phyloP scores from a whole-genome alignment of 148 eudicot genomes.

The Arbutus unedo region DNA sequence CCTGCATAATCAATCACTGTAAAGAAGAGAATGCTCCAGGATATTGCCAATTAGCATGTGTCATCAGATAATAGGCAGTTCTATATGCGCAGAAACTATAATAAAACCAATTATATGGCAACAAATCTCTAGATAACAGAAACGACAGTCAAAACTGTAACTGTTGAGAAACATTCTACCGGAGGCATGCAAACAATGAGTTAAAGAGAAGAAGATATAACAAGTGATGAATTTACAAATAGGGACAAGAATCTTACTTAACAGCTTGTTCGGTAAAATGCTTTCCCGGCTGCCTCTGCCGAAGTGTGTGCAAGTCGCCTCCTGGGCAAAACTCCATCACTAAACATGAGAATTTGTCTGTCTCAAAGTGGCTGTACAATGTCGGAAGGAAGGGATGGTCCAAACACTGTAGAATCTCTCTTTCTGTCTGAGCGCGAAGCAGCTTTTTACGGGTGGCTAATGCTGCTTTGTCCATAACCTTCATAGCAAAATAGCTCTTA shows the following conservation, averaged over 20 bases:
- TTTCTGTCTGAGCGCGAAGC: constrained; percentile 14
- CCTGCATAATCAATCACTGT: background rate
- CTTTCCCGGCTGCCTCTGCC: constrained; percentile 13
- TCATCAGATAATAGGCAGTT: background rate
- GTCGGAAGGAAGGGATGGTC: constrained; percentile 17
- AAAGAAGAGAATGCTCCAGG: background rate
- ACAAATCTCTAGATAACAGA: background rate
- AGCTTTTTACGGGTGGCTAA: constrained; percentile 14
- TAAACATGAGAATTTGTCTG: constrained; percentile 15
- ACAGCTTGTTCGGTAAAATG: constrained; percentile 16
- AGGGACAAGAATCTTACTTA: constrained; percentile 6
- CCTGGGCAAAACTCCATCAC: constrained; percentile 18
- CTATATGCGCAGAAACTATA: background rate
- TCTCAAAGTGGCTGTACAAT: constrained; percentile 10
- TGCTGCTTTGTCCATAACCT: constrained; percentile 16
- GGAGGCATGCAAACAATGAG: background rate
- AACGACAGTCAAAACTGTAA: background rate
- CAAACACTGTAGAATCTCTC: constrained; percentile 17
- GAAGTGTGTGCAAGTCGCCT: constrained; percentile 17
- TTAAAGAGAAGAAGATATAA: background rate
- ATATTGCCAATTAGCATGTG: background rate
- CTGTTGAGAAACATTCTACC: background rate
- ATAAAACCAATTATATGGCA: background rate
- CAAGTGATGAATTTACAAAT: background rate
- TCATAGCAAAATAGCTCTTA: constrained; percentile 11